Base-by-base conservation (phyloP, 768 basidiomycete species). In the Suillus cothurnatus region DNA sequence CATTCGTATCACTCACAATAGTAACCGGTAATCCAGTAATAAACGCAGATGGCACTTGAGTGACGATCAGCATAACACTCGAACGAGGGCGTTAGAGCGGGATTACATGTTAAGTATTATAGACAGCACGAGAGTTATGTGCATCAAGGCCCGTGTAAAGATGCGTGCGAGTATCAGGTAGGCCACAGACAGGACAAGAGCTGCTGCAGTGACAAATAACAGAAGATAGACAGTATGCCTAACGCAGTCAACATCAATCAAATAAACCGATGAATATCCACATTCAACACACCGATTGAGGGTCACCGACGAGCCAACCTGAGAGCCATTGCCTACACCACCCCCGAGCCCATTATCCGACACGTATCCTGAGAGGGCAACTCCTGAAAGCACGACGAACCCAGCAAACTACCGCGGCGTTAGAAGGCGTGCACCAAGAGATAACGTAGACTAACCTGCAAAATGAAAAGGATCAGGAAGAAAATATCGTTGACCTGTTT, bases 171-270 rank as follows among this genome's bases (percentile, higher is more conserved):
- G 80, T 76, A 91, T 81, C 55, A 94, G 82, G 72, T 91, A 94
- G 12, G 83, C 49, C 2, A 82, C 77, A 9, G 93, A 91, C 19
- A 94, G 79, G 14, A 91, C 66, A 12, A 94, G 75, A 1, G 86
- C 91, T 21, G 86, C 84, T 8, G 83, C 92, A 3, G 89, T 86
- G 50, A 92, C 86, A 50, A 94, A 79, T 34, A 94, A 82, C 11
- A 94, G 79, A n/a, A 94, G 85, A 71, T 89, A 92, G 3, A 88
- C 87, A 0, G 92, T 89, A 69, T 88, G 88, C 74, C 91, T 91
- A 59, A 14, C 14, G 21, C 50, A 26, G 36, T 53, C 39, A 26
- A 32, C 21, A 56, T 58, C 39, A 38, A 49, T 61, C 9, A 3
- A n/a, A 19, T 19, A 34, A 32, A 12, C 31, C 7, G 23, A 26